Evolutionary conservation across 2,329 filamentous ascomycete species (phyloP), one percentile per base, ranked within the genome.

Genomic region (Colletotrichum tamarilloi): DNA sequence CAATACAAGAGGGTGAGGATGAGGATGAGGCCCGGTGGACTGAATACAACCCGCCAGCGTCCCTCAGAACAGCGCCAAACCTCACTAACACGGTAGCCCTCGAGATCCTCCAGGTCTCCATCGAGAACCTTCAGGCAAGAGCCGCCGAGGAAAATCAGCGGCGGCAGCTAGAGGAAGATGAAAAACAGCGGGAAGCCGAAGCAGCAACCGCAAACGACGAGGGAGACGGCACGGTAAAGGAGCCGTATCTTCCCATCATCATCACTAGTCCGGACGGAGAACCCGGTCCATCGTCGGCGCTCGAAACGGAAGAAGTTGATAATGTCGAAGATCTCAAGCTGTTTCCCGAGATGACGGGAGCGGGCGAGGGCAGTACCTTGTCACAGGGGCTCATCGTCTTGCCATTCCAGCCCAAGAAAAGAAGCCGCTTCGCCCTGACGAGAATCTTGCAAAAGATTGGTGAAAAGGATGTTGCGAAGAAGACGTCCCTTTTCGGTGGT

Each of bases 1-100:
- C 78, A 2, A 75, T 78, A 28, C 78, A 81, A 19, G 73, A 78
- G 57, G 24, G 14, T 3, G 68, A 75, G 4, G 74, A 22, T 5
- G 68, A 75, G 4, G 75, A 75, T 4, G 75, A 79, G 3, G 79
- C 84, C 42, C 84, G 87, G 76, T 89, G 87, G 86, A 83, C 80
- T 49, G 78, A 82, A 63, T 88, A 87, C 74, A 81, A 84, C 3
- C 86, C 87, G 4, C 88, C 88, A 0, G 75, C 77, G 12, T 83
- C 82, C 0, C 77, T 90, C 7, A 79, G 71, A 5, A 80, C 83
- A 35, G 76, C 80, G 0, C 81, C 83, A 19, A 82, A 83, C 49
- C 76, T 82, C 65, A 81, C 81, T 0, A 84, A 85, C 2, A 81
- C 85, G 4, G 78, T 85, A 8, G 78, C 89, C 1, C 75, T 80